A percentile compares a stretch with the other conserved stretches of the same genome.
These are phyloP conservation scores for Peronospora belbahrii DNA, from an alignment of 352 stramenopile species.

Conservation along the genomic window DNA sequence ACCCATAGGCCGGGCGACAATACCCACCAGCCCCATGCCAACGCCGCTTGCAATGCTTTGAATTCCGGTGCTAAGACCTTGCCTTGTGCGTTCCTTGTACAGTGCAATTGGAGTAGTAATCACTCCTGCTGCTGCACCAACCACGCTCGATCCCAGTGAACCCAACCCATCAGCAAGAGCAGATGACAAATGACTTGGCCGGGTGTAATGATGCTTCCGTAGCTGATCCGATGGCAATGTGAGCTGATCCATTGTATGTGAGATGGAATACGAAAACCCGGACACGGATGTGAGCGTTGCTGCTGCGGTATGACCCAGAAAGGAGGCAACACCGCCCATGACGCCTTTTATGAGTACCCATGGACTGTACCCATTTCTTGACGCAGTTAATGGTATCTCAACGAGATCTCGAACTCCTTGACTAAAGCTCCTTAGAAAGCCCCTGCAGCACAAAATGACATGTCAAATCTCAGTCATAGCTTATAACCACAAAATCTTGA, in stretches of 20 bases:
- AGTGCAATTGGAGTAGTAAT: slow-evolving; percentile 71
- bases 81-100: slow-evolving; percentile 57
- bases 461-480: slow-evolving; percentile 1
- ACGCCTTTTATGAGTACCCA: slow-evolving; percentile 71
- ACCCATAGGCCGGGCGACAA: slow-evolving; percentile 69
- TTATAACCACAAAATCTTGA: background rate
- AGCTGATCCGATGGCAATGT: slow-evolving; percentile 56
- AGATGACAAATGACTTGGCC: slow-evolving; percentile 53
- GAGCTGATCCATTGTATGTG: slow-evolving; percentile 72
- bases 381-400: slow-evolving; percentile 61
- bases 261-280: slow-evolving; percentile 78
- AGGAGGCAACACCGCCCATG: slow-evolving; percentile 54
- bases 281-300: slow-evolving; percentile 67
- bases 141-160: slow-evolving; percentile 65
- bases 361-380: slow-evolving; percentile 67
- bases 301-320: slow-evolving; percentile 61
- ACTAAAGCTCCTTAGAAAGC: slow-evolving; percentile 67
- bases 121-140: slow-evolving; percentile 65
- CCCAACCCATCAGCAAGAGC: slow-evolving; percentile 56
- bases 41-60: slow-evolving; percentile 62
- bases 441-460: slow-evolving; percentile 28
- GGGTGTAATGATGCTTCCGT: slow-evolving; percentile 51
- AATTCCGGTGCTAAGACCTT: slow-evolving; percentile 52
- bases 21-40: slow-evolving; percentile 70
- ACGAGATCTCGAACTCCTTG: slow-evolving; percentile 67